Conservation (phyloP, 371 early-diverging fungal genomes). For the Batkoa obscura region DNA sequence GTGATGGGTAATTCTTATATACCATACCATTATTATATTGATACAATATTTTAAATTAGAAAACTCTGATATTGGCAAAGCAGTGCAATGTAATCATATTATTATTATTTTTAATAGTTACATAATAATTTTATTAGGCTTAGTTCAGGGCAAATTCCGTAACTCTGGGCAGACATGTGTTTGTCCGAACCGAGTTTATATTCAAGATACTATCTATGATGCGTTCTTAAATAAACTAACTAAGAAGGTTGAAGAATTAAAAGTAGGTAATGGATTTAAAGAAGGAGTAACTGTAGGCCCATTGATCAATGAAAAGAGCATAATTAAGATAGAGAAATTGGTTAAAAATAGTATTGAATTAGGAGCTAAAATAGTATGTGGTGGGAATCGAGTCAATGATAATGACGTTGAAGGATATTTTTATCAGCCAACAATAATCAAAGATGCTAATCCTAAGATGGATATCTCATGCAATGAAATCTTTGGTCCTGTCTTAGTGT, state of each 20-base stretch:
- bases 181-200: constrained; percentile 69
- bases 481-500: constrained; percentile 58
- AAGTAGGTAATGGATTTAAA: constrained; percentile 57
- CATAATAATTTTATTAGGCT: constrained; percentile 9
- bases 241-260: constrained; percentile 31
- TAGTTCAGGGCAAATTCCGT: constrained; percentile 59
- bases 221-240: constrained; percentile 34
- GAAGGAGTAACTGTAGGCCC: constrained; percentile 50
- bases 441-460: constrained; percentile 35
- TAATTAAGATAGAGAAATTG: constrained; percentile 44
- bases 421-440: constrained; percentile 50
- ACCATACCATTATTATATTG: constrained; percentile 16
- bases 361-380: constrained; percentile 38
- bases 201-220: constrained; percentile 53
- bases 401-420: constrained; percentile 26
- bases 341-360: constrained; percentile 46
- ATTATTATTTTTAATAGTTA: not conserved
- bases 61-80: constrained; percentile 33
- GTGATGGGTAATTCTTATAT: constrained; percentile 46
- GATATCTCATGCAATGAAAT: constrained; percentile 45
- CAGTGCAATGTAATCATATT: constrained; percentile 19
- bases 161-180: constrained; percentile 78
- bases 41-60: constrained; percentile 13
- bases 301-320: constrained; percentile 42
- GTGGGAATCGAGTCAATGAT: constrained; percentile 22